Conservation (phyloP, 768 basidiomycete genomes). For the Hirschioporus abietinus region DNA sequence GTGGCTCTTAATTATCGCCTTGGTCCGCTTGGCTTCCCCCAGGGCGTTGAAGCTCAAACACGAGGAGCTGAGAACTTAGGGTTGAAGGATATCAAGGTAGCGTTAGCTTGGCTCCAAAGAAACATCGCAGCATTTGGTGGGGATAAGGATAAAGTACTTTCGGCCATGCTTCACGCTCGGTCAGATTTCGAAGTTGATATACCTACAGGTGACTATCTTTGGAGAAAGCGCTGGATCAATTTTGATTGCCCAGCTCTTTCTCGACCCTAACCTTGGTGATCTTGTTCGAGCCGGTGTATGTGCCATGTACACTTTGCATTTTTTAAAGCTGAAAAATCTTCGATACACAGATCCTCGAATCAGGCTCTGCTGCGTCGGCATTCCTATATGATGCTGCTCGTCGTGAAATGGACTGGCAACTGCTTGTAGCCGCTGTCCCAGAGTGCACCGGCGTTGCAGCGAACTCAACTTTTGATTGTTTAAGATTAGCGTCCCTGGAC, state of each 20-base stretch:
- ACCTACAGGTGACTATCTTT: conserved; percentile 40
- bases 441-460: conserved; percentile 28
- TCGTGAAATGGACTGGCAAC: conserved; percentile 31
- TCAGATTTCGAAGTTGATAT: background rate
- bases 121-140: conserved; percentile 28
- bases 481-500: conserved; percentile 15
- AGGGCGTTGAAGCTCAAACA: conserved; percentile 34
- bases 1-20: conserved; percentile 49
- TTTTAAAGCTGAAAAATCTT: background rate
- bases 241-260: conserved; percentile 33
- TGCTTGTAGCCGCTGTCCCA: conserved; percentile 32
- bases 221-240: conserved; percentile 56
- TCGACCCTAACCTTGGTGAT: conserved; percentile 28
- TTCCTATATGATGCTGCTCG: conserved; percentile 26
- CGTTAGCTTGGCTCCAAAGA: conserved; percentile 23
- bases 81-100: conserved; percentile 35
- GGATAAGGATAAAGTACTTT: conserved; percentile 16
- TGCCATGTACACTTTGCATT: background rate
- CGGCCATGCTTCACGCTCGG: background rate
- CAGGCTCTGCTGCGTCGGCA: conserved; percentile 29
- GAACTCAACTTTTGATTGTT: conserved; percentile 31
- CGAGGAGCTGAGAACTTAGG: conserved; percentile 39
- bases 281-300: conserved; percentile 33
- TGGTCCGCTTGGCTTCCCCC: conserved; percentile 43
- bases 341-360: conserved; percentile 36